Conservation (phyloP, 768 basidiomycete species). For the Leccinum boreale region DNA sequence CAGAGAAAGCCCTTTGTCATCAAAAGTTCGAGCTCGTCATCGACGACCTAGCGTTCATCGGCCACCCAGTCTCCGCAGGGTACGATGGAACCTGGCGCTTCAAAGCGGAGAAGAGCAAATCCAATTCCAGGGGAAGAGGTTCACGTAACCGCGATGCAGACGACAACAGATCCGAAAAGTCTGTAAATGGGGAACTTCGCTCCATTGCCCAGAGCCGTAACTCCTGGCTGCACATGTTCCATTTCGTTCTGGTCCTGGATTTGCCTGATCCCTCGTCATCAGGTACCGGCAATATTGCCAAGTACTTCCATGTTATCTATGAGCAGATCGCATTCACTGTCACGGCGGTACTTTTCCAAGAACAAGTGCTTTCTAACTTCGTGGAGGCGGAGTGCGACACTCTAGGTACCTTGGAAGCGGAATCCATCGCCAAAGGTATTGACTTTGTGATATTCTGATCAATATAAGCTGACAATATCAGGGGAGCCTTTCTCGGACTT, state of each 20-base stretch:
- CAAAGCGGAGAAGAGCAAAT: slow-evolving; percentile 55
- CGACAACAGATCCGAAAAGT: slow-evolving; percentile 31
- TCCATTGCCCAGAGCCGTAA: slow-evolving; percentile 25
- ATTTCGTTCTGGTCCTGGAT: slow-evolving; percentile 85
- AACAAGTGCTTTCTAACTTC: slow-evolving; percentile 84
- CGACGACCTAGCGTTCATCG: slow-evolving; percentile 89
- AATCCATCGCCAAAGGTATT: slow-evolving; percentile 64
- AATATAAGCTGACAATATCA: slow-evolving; percentile 26
- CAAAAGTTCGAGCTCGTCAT: slow-evolving; percentile 92
- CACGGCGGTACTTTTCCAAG: slow-evolving; percentile 89
- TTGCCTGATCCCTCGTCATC: slow-evolving; percentile 88
- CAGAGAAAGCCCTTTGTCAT: slow-evolving; percentile 78
- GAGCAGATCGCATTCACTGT: slow-evolving; percentile 86
- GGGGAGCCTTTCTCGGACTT: slow-evolving; percentile 61
- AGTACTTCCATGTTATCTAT: slow-evolving; percentile 85
- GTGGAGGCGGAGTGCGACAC: slow-evolving; percentile 78
- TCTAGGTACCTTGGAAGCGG: slow-evolving; percentile 69
- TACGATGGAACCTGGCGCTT: slow-evolving; percentile 73
- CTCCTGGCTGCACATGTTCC: slow-evolving; percentile 72
- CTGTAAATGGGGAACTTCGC: slow-evolving; percentile 36
- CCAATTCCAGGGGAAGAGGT: slow-evolving; percentile 53
- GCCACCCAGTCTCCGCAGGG: slow-evolving; percentile 88
- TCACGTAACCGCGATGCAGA: slow-evolving; percentile 42
- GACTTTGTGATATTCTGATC: slow-evolving; percentile 26
- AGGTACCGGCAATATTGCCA: slow-evolving; percentile 68